A percentile compares a stretch with the other conserved stretches of the same genome.
These are phyloP conservation scores for Fusarium devonianum DNA, from an alignment of 2,329 filamentous ascomycete species.

Conservation along the genomic window DNA sequence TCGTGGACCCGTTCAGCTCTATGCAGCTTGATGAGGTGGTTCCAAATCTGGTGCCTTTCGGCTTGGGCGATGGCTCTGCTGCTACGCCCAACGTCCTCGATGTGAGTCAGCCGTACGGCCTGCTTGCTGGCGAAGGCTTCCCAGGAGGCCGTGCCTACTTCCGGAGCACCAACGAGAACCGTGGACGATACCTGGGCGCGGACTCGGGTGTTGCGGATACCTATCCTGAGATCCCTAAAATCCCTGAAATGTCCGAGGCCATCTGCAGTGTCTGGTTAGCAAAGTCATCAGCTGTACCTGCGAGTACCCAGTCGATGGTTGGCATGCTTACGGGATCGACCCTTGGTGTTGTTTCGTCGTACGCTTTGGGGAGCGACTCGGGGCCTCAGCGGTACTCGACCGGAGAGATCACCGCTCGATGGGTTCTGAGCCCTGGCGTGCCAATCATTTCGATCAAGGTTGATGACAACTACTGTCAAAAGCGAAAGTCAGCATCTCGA, in stretches of 20 bases:
- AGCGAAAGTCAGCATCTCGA: constrained; percentile 72
- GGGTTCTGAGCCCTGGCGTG: constrained; percentile 90
- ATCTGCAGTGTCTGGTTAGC: constrained; percentile 88
- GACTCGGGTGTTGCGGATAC: constrained; percentile 68
- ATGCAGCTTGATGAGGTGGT: constrained; percentile 80
- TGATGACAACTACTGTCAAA: constrained; percentile 80
- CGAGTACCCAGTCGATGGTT: constrained; percentile 76
- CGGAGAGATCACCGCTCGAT: constrained; percentile 85
- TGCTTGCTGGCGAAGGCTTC: constrained; percentile 85
- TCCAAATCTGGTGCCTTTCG: constrained; percentile 76
- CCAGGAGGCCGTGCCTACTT: constrained; percentile 84
- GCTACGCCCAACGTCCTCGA: constrained; percentile 89
- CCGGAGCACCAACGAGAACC: constrained; percentile 74
- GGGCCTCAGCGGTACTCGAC: constrained; percentile 69
- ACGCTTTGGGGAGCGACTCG: constrained; percentile 70
- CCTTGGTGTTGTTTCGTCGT: constrained; percentile 81
- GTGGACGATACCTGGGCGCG: constrained; percentile 75
- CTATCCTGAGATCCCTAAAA: constrained; percentile 76
- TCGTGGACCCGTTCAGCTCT: constrained; percentile 76
- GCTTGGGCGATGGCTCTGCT: constrained; percentile 78
- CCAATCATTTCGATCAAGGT: constrained; percentile 85
- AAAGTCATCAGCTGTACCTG: constrained; percentile 76
- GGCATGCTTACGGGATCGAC: constrained; percentile 87
- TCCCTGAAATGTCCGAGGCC: constrained; percentile 73
- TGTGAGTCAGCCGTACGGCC: constrained; percentile 83